Evolutionary conservation across 2,329 filamentous ascomycete species (phyloP).

Genomic region (Ampelomyces quisqualis): DNA sequence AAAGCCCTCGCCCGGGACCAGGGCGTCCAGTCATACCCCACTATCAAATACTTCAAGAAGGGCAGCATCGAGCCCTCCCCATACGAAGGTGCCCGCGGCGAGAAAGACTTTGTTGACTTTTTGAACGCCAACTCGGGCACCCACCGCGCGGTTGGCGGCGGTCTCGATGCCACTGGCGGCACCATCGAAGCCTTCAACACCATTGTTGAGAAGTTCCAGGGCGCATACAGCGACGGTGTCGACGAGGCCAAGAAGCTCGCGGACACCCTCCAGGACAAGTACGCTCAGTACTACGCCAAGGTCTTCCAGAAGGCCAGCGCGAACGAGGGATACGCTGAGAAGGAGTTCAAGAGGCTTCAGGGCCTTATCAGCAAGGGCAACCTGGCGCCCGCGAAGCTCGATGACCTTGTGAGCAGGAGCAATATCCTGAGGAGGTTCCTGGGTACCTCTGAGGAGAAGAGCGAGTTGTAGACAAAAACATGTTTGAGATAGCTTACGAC

Average conservation of each 20-base stretch:
- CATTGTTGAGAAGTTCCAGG: slow-evolving; percentile 70
- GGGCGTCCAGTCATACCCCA: slow-evolving; percentile 84
- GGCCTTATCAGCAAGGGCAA: slow-evolving; percentile 83
- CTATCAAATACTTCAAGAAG: slow-evolving; percentile 95
- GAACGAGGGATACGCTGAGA: slow-evolving; percentile 76
- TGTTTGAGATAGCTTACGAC: background rate
- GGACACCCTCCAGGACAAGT: slow-evolving; percentile 70
- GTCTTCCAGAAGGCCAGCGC: slow-evolving; percentile 81
- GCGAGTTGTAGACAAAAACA: slow-evolving; percentile 63
- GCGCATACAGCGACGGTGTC: slow-evolving; percentile 62
- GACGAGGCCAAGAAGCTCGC: slow-evolving; percentile 73
- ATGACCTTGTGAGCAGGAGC: slow-evolving; percentile 81
- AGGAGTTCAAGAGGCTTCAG: slow-evolving; percentile 80
- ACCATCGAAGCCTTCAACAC: slow-evolving; percentile 77
- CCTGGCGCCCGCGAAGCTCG: slow-evolving; percentile 79
- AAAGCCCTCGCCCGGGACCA: slow-evolving; percentile 76
- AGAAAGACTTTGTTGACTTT: slow-evolving; percentile 75
- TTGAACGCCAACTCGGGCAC: slow-evolving; percentile 89
- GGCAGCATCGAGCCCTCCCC: slow-evolving; percentile 70
- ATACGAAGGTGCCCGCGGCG: slow-evolving; percentile 75
- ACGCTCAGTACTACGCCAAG: slow-evolving; percentile 90
- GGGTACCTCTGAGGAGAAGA: slow-evolving; percentile 63
- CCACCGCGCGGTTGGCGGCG: slow-evolving; percentile 77
- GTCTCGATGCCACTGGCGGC: slow-evolving; percentile 75
- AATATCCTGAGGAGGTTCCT: slow-evolving; percentile 84